These are phyloP conservation scores for Otatea glauca DNA, from an alignment of 176 grass and related monocot genomes.

Conservation along the genomic window DNA sequence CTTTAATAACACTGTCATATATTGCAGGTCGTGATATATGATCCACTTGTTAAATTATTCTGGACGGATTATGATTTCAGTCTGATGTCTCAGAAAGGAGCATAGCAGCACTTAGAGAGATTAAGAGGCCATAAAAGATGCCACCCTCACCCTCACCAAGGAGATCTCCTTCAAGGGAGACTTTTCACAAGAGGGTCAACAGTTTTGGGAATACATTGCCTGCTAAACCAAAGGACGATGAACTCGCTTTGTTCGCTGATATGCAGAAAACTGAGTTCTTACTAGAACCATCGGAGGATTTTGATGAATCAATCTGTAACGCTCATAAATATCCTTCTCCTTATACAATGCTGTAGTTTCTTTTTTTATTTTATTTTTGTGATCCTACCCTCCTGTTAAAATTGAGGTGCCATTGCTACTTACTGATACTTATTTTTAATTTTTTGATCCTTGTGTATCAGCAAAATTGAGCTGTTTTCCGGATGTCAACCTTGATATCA, in stretches of 20 bases:
- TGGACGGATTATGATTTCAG: constrained; percentile 47
- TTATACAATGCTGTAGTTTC: constrained; percentile 28
- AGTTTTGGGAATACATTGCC: constrained; percentile 62
- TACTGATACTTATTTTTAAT: constrained; percentile 32
- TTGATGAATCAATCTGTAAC: constrained; percentile 87
- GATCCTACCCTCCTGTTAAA: constrained; percentile 2
- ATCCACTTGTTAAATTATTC: constrained; percentile 21
- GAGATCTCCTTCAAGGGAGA: constrained; percentile 65
- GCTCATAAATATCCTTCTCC: constrained; percentile 14
- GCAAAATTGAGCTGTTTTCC: constrained; percentile 83
- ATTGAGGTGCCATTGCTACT: constrained; percentile 14
- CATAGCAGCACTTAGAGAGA: constrained; percentile 36
- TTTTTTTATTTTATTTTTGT: constrained; percentile 20
- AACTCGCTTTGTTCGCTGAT: constrained; percentile 72
- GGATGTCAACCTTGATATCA: constrained; percentile 73
- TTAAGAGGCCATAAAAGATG: constrained; percentile 63
- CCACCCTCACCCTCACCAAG: constrained; percentile 63
- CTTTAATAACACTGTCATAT: constrained; percentile 26
- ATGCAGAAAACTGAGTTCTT: constrained; percentile 93
- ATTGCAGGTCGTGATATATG: constrained; percentile 42
- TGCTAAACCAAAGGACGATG: constrained; percentile 76
- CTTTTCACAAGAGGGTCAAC: constrained; percentile 60
- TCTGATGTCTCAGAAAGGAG: constrained; percentile 43
- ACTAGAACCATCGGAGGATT: constrained; percentile 76
- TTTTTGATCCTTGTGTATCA: constrained; percentile 38